These are phyloP conservation scores for Nothomitra cinnamomea DNA, from an alignment of 2,329 filamentous ascomycete genomes.

Conservation along the genomic window DNA sequence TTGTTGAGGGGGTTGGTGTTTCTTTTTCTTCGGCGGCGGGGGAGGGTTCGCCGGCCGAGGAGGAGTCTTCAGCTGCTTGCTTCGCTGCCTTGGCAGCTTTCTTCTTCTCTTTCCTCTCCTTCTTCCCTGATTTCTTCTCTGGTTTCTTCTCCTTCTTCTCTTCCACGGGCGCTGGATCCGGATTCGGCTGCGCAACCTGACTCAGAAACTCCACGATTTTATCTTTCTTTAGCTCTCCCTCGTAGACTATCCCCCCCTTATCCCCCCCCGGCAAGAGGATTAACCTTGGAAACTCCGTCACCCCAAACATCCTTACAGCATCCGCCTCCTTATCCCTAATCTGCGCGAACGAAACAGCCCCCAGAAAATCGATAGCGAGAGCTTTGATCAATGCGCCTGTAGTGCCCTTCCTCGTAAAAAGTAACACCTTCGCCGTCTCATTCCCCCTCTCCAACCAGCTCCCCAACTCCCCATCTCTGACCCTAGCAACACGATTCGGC, in stretches of 20 bases:
- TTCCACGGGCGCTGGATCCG: constrained; percentile 43
- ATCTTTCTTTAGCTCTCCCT: constrained; percentile 6
- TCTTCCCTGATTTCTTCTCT: constrained; percentile 21
- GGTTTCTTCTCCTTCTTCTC: constrained; percentile 14
- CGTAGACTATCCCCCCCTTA: constrained; percentile 27
- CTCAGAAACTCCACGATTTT: constrained; percentile 68
- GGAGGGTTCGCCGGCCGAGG: constrained; percentile 31
- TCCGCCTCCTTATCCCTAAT: constrained; percentile 64
- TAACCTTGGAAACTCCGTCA: constrained; percentile 64
- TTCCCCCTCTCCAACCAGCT: constrained; percentile 52
- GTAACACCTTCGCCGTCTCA: constrained; percentile 62
- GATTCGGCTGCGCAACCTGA: constrained; percentile 62
- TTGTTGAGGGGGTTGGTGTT: no score
- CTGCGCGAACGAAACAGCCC: constrained; percentile 62
- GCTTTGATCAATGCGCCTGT: constrained; percentile 70
- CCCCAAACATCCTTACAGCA: constrained; percentile 54
- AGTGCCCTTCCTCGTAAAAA: constrained; percentile 87
- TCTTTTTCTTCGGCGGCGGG: constrained; percentile 31
- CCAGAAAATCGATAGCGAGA: constrained; percentile 80
- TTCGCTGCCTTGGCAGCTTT: constrained; percentile 15
- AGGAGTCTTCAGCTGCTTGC: constrained; percentile 32
- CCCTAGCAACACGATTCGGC: constrained; percentile 71
- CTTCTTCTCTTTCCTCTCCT: constrained; percentile 18
- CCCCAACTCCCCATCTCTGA: constrained; percentile 65
- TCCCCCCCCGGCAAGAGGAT: constrained; percentile 59